Conservation (phyloP, 352 stramenopile genomes). For the Plasmopara viticola region DNA sequence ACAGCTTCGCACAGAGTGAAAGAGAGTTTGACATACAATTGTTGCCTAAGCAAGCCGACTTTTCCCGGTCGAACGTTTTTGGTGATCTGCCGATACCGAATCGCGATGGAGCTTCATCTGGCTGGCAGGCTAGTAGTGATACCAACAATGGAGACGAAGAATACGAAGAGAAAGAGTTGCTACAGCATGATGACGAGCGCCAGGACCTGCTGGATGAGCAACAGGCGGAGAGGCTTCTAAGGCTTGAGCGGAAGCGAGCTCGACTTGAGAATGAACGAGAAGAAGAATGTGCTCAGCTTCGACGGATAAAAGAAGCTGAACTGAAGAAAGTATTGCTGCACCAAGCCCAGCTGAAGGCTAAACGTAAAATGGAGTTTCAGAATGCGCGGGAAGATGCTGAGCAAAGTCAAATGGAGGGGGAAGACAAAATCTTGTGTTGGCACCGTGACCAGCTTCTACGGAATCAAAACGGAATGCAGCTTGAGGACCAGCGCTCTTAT, state of each 20-base stretch:
- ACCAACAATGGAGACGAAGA: slow-evolving; percentile 73
- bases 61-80: slow-evolving; percentile 69
- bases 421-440: slow-evolving; percentile 31
- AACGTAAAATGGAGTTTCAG: slow-evolving; percentile 34
- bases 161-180: slow-evolving; percentile 54
- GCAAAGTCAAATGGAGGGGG: slow-evolving; percentile 24
- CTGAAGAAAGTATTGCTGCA: slow-evolving; percentile 49
- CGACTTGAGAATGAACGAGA: slow-evolving; percentile 59
- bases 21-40: slow-evolving; percentile 39
- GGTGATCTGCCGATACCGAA: slow-evolving; percentile 45
- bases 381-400: slow-evolving; percentile 17
- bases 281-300: slow-evolving; percentile 48
- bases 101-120: slow-evolving; percentile 34
- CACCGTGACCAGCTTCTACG: slow-evolving; percentile 23
- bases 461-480: slow-evolving; percentile 37
- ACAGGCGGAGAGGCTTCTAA: slow-evolving; percentile 48
- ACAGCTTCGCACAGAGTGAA: slow-evolving; percentile 36
- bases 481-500: slow-evolving; percentile 33
- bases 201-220: slow-evolving; percentile 56
- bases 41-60: slow-evolving; percentile 56
- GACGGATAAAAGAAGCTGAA: slow-evolving; percentile 42
- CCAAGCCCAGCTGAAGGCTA: slow-evolving; percentile 48
- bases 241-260: slow-evolving; percentile 43
- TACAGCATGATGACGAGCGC: slow-evolving; percentile 48
- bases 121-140: slow-evolving; percentile 50